Conservation (phyloP, 257 asterid genomes). For the Euphrasia confusa region DNA sequence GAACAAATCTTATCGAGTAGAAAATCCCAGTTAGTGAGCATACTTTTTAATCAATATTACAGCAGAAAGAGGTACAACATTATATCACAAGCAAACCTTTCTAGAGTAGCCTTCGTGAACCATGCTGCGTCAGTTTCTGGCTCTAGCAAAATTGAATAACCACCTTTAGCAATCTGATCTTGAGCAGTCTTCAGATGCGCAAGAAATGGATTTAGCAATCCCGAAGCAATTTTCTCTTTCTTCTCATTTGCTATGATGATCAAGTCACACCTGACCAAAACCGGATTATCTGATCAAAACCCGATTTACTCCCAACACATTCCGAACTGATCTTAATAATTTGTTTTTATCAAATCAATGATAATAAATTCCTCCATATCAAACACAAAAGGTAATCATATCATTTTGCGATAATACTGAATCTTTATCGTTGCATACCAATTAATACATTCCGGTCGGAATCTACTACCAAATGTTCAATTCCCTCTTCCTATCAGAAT, state of each 20-base stretch:
- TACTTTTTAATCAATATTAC: neutral
- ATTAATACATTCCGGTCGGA: too few species aligned
- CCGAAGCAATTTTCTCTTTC: constrained; percentile 91
- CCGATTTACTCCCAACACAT: constrained; percentile 12
- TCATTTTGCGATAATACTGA: too few species aligned
- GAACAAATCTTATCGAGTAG: constrained; percentile 73
- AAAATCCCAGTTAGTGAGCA: constrained; percentile 14
- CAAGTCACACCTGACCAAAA: constrained; percentile 56
- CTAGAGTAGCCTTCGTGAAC: constrained; percentile 93
- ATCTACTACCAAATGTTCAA: too few species aligned
- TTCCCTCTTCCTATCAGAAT: too few species aligned
- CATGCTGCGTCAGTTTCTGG: constrained; percentile 64
- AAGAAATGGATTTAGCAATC: constrained; percentile 88
- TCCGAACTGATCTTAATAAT: neutral
- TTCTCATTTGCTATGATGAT: constrained; percentile 72
- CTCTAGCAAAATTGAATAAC: constrained; percentile 81
- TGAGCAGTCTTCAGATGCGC: constrained; percentile 86
- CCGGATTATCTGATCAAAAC: neutral
- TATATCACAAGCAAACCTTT: constrained; percentile 57
- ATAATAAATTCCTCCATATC: neutral
- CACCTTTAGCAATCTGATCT: constrained; percentile 83
- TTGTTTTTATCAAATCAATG: too few species aligned
- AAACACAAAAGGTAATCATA: neutral
- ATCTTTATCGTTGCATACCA: too few species aligned
- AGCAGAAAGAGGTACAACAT: constrained; percentile 3